Conservation (phyloP, 2,329 filamentous ascomycete genomes). For the Blastomyces silverae region DNA sequence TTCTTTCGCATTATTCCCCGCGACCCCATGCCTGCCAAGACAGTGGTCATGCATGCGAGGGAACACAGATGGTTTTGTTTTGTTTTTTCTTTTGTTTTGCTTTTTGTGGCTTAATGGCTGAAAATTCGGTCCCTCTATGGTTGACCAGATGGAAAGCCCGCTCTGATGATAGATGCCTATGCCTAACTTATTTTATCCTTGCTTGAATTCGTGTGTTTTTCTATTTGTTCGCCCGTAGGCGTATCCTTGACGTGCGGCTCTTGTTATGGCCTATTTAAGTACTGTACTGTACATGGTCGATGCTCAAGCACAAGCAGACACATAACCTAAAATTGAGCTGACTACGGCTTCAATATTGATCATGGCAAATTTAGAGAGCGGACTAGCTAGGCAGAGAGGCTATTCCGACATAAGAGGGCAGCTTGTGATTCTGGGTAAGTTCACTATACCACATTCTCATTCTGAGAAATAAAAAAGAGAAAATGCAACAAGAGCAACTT, state of each 20-base stretch:
- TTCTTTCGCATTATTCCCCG: background rate
- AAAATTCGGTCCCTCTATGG: background rate
- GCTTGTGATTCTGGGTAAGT: conserved; percentile 3
- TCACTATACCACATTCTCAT: background rate
- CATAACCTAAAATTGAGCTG: background rate
- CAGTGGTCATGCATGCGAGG: background rate
- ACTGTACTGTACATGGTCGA: background rate
- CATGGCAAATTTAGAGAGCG: background rate
- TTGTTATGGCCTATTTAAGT: too few species aligned
- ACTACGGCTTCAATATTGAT: background rate
- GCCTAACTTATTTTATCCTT: background rate
- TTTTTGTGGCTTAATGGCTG: background rate
- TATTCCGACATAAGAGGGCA: conserved; percentile 1
- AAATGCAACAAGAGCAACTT: background rate
- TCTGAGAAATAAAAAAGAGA: background rate
- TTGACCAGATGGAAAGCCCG: too few species aligned
- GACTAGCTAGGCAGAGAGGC: background rate
- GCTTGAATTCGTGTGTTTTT: background rate
- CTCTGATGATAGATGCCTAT: background rate
- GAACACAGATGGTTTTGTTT: background rate
- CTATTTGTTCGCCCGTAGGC: background rate
- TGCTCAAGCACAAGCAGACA: background rate
- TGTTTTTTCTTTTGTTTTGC: background rate
- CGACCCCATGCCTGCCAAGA: background rate
- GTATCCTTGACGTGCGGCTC: background rate